phyloP scores from a whole-genome alignment of 2,329 filamentous ascomycete species.

The Xylariaceae sp. region DNA sequence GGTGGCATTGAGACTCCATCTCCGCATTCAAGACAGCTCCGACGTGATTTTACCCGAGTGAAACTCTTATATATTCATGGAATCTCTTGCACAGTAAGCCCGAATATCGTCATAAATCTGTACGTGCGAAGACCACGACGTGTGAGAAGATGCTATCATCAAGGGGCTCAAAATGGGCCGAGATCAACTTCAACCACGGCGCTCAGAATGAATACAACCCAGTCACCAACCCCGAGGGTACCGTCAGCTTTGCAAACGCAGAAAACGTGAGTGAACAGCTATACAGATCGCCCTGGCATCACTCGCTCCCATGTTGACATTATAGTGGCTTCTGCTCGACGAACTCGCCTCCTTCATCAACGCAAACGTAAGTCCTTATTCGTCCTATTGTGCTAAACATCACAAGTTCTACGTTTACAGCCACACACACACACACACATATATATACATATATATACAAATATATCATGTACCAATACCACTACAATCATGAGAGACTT shows the following conservation, averaged over 20 bases:
- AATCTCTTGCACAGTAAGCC: too few relatives aligned
- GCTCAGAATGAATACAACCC: slow-evolving; percentile 14
- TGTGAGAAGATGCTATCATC: slow-evolving; percentile 16
- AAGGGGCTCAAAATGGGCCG: slow-evolving; percentile 18
- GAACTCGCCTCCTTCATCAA: slow-evolving; percentile 2
- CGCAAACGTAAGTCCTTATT: neutral
- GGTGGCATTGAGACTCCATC: too few relatives aligned
- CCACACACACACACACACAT: too few relatives aligned
- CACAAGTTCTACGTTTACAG: too few relatives aligned
- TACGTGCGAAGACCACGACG: too few relatives aligned
- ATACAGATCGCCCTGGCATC: neutral
- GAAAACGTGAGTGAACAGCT: slow-evolving; percentile 15
- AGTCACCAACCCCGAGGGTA: slow-evolving; percentile 14
- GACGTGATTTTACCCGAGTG: too few relatives aligned
- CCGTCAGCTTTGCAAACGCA: slow-evolving; percentile 17
- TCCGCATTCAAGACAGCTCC: too few relatives aligned
- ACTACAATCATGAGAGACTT: slow-evolving; percentile 13
- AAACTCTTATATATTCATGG: too few relatives aligned
- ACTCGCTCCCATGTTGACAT: neutral
- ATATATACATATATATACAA: too few relatives aligned
- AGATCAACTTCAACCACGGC: slow-evolving; percentile 16
- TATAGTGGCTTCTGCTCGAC: neutral
- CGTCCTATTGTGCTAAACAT: neutral
- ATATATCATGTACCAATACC: too few relatives aligned
- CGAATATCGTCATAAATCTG: too few relatives aligned